These are phyloP conservation scores for Candida sojae DNA, from an alignment of 1,139 yeast genomes.

Conservation along the genomic window DNA sequence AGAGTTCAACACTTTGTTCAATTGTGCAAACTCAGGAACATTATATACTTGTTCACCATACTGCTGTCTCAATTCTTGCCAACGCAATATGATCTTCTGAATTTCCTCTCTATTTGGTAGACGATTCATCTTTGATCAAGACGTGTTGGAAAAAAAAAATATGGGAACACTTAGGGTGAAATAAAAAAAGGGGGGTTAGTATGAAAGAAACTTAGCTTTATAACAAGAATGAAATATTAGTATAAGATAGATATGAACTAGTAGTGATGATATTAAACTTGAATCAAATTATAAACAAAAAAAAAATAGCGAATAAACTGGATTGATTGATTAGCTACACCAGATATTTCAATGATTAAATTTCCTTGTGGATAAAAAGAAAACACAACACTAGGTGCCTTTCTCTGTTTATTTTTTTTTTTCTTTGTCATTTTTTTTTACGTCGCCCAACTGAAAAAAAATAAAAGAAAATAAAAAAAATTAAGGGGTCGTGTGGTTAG, in stretches of 20 bases:
- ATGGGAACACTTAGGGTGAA: background rate
- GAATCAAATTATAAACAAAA: background rate
- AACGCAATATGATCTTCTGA: conserved; percentile 49
- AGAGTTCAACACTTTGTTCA: conserved; percentile 55
- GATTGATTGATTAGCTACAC: background rate
- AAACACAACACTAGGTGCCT: background rate
- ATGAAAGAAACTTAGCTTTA: background rate
- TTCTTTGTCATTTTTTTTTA: background rate
- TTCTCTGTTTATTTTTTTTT: background rate
- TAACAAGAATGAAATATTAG: background rate
- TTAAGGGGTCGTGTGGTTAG: background rate
- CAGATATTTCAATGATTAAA: background rate
- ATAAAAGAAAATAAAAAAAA: background rate
- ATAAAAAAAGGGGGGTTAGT: background rate
- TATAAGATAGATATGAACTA: background rate
- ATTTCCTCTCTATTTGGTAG: conserved; percentile 43
- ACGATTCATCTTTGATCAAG: conserved; percentile 24
- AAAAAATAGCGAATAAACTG: conserved; percentile 2
- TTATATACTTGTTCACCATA: conserved; percentile 65
- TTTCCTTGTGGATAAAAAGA: too few species aligned
- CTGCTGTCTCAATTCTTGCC: conserved; percentile 64
- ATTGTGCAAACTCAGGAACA: conserved; percentile 61
- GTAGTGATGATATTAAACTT: background rate
- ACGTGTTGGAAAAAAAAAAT: background rate
- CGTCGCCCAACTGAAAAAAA: background rate